Base-by-base conservation (phyloP, 2,329 filamentous ascomycete species). In the Sarocladium brachiariae region DNA sequence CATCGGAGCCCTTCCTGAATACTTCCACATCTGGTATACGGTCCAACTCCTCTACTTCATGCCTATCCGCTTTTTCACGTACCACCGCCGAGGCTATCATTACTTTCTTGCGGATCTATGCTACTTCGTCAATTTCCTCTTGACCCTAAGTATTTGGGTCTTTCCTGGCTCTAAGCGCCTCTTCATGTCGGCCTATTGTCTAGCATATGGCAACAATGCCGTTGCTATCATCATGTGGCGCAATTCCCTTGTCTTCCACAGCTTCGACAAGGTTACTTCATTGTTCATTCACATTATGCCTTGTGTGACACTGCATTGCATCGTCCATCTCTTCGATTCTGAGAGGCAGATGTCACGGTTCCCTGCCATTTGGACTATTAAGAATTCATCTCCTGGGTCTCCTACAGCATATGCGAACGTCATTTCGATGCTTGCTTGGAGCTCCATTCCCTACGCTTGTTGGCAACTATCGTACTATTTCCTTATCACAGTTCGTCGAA, bases 281-380 rank as follows among this genome's bases (percentile, higher is more conserved):
- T 77, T 99, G n/a, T 99, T 99, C 71, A 96, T 99, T 59, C 93
- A 99, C 68, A 95, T 99, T 61, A 99, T 99, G 92, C 93, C 93
- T 1, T 96, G 91, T 57, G 92, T 87, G 5, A 89, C 91, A 1
- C 78, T 99, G 11, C 93, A 99, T 68, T 95, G 89, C 63, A 77
- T 99, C 13, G 87, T 96, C 14, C 93, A 99, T 65, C 75, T 97
- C 18, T 75, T 90, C 11, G 70, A 86, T 0, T 68, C 79, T 1
- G 80, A 82, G 19, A 65, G 78, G 37, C 86, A 95, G 61, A 72
- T 76, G 56, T 68, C 73, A 23, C 81, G 84, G 18, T 97, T 95
- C 64, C 91, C 92, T 1, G 92, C 91, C 11, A 81, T 96, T 56
- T 90, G 87, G 71, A 78, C 80, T 25, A 89, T 99, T 70, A 90